Base-by-base conservation (phyloP, 768 basidiomycete genomes). In the Boletus sp. region DNA sequence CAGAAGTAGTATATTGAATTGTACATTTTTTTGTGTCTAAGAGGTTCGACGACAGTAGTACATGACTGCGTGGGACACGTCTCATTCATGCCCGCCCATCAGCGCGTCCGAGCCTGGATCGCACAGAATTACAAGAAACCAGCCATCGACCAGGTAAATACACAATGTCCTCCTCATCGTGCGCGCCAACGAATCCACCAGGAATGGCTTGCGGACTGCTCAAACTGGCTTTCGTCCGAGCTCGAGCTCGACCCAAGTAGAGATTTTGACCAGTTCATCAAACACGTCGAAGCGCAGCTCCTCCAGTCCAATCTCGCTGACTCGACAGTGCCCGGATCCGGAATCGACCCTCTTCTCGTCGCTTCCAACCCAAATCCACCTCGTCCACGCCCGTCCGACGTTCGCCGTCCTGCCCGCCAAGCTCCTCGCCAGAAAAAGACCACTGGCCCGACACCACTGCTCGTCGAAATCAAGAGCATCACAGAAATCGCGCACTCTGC, bases 401-500 rank as follows among this genome's bases (percentile, higher is more conserved):
- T 15, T 15, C 55, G 36, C n/a, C 62, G 57, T 4, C 44, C 51
- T 4, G 49, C n/a, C 10, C 61, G 42, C 7, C 50, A 15, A 35
- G 51, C 51, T 1, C 47, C 51, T 14, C 67, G 50, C 15, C 63
- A 55, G 52, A 67, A 45, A 54, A 48, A 44, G 49, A 58, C 76
- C 14, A 64, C 64, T 2, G 78, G 79, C 7, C 59, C 75, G 7
- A 59, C 48, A 20, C 83, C 87, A 1, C 72, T 90, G 33, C 82
- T 92, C 37, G 87, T 94, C 10, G 88, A 97, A 65, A 80, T 97
- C 29, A 72, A 76, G 17, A 78, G 82, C 14, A 81, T 96, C n/a
- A 90, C 84, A 17, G 95, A 98, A 54, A 86, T 97, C 20, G 91
- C 87, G 0, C 75, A 82, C 44, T 93, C 93, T 61, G 95, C 94